A percentile compares a stretch with the other conserved stretches of the same genome.
Conservation (phyloP, 2,329 filamentous ascomycete species). For the Coniochaeta pulveracea region DNA sequence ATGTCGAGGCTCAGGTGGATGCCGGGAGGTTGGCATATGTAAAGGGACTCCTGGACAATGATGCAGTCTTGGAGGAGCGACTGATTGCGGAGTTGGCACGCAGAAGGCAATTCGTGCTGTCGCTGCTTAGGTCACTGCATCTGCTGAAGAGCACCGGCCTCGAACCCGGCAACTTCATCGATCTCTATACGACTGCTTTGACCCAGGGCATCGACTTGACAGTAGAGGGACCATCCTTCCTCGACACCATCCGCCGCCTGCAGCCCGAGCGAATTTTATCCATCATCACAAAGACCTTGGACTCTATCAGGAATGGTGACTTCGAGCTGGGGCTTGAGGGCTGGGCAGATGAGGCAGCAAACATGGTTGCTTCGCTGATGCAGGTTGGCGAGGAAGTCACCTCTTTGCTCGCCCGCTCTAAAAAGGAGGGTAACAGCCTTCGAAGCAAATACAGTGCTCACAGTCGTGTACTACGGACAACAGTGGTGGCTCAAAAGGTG, state of each 20-base stretch:
- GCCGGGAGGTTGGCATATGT: slow-evolving; percentile 29
- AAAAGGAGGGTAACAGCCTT: slow-evolving; percentile 36
- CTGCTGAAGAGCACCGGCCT: slow-evolving; percentile 28
- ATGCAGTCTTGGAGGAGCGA: slow-evolving; percentile 39
- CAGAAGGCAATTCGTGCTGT: slow-evolving; percentile 23
- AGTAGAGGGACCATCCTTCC: slow-evolving; percentile 39
- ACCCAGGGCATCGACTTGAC: slow-evolving; percentile 38
- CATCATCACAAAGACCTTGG: slow-evolving; percentile 30
- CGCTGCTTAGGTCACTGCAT: slow-evolving; percentile 36
- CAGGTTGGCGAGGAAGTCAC: slow-evolving; percentile 33
- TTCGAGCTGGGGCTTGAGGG: slow-evolving; percentile 23
- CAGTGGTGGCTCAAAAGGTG: slow-evolving; percentile 71
- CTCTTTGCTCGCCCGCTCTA: slow-evolving; percentile 30
- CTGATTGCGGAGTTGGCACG: slow-evolving; percentile 16
- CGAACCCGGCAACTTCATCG: slow-evolving; percentile 30
- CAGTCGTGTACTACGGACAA: slow-evolving; percentile 60
- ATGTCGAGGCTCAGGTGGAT: slow-evolving; percentile 36
- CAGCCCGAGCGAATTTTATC: slow-evolving; percentile 34
- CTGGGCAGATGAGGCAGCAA: slow-evolving; percentile 19
- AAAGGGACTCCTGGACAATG: slow-evolving; percentile 45
- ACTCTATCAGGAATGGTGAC: slow-evolving; percentile 23
- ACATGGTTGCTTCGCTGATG: slow-evolving; percentile 22
- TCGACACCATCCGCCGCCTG: slow-evolving; percentile 49
- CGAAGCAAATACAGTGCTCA: slow-evolving; percentile 67
- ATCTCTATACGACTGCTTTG: slow-evolving; percentile 51